phyloP scores from a whole-genome alignment of 169 alveolate species.

The Babesia ovata region DNA sequence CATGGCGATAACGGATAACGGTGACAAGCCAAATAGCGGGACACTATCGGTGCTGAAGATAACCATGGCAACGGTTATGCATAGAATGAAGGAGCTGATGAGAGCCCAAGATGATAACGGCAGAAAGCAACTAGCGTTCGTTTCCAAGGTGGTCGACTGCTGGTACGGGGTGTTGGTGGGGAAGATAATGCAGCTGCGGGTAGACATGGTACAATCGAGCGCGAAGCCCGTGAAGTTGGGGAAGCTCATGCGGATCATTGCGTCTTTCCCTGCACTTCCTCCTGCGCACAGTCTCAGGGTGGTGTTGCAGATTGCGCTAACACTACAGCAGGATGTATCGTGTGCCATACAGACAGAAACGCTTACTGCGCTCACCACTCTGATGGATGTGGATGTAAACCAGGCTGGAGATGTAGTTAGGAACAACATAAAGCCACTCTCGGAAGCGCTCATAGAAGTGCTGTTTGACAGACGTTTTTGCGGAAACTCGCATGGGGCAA shows the following conservation, averaged over 20 bases:
- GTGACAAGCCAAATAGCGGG: conserved; percentile 21
- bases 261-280: conserved; percentile 51
- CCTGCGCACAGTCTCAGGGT: conserved; percentile 67
- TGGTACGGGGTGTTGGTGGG: conserved; percentile 61
- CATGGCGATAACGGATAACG: conserved; percentile 38
- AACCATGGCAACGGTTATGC: conserved; percentile 9
- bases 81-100: background rate
- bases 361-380: conserved; percentile 34
- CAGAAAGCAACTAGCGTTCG: conserved; percentile 3
- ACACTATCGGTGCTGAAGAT: conserved; percentile 46
- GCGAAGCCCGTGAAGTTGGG: conserved; percentile 23
- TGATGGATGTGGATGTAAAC: conserved; percentile 46
- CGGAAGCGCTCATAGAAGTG: conserved; percentile 48
- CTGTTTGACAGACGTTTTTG: conserved; percentile 40
- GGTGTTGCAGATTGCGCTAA: conserved; percentile 47
- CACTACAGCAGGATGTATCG: conserved; percentile 29
- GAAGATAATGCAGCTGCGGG: conserved; percentile 36
- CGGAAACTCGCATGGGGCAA: conserved; percentile 45
- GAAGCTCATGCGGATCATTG: conserved; percentile 9
- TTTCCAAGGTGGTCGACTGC: conserved; percentile 47
- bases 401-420: conserved; percentile 23
- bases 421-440: conserved; percentile 30
- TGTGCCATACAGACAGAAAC: conserved; percentile 46
- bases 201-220: conserved; percentile 18
- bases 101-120: background rate